phyloP scores from a whole-genome alignment of 164 flowering plant species.

The Dillenia turbinata region DNA sequence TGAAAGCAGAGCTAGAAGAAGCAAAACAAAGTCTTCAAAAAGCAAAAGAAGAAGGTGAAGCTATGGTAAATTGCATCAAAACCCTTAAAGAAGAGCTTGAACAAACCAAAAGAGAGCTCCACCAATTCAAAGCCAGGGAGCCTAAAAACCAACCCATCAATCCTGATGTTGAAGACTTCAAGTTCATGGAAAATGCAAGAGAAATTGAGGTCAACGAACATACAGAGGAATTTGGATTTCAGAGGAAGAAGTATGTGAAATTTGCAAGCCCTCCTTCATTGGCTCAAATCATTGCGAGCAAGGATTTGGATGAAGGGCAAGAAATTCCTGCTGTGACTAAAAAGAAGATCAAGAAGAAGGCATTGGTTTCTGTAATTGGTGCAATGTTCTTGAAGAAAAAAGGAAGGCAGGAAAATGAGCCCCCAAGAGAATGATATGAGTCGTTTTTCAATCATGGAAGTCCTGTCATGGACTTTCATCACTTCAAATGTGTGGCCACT shows the following conservation, averaged over 20 bases:
- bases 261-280: slow-evolving; percentile 61
- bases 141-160: slow-evolving; percentile 26
- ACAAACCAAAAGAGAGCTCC: slow-evolving; percentile 58
- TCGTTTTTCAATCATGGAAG: no score
- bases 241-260: slow-evolving; percentile 61
- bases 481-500: no score
- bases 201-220: slow-evolving; percentile 15
- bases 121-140: slow-evolving; percentile 34
- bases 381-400: slow-evolving; percentile 49
- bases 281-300: slow-evolving; percentile 26
- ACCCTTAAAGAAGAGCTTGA: slow-evolving; percentile 71
- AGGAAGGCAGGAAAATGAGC: slow-evolving; percentile 20
- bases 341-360: slow-evolving; percentile 38
- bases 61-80: slow-evolving; percentile 49
- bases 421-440: slow-evolving; percentile 1
- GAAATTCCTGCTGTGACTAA: slow-evolving; percentile 22
- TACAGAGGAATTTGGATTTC: slow-evolving; percentile 25
- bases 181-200: slow-evolving; percentile 38
- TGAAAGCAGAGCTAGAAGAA: slow-evolving; percentile 65
- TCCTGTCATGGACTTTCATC: no score
- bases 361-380: slow-evolving; percentile 45
- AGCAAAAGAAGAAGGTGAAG: slow-evolving; percentile 52
- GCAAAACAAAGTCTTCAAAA: slow-evolving; percentile 66
- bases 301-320: slow-evolving; percentile 15
- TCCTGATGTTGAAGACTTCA: slow-evolving; percentile 45